Base-by-base conservation (phyloP, 2,329 filamentous ascomycete genomes). In the Knufia fluminis region DNA sequence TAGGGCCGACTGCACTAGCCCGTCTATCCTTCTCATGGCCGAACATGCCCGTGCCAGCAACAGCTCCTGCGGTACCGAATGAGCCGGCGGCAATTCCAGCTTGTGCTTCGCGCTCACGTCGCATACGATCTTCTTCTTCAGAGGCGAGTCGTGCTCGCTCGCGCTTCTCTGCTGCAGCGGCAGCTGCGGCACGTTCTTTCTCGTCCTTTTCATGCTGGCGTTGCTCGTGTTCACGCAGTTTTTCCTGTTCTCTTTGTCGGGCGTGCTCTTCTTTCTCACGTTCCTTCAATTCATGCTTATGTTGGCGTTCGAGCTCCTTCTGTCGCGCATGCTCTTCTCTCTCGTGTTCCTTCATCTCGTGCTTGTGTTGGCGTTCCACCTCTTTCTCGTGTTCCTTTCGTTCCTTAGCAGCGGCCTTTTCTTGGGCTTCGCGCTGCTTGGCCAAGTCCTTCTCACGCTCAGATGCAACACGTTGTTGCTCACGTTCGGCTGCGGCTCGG, bases 121-220 rank as follows among this genome's bases (percentile, higher is more conserved):
- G 46, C 23, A 50, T 54, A 26, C 46, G 54, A 32, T 52, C 54
- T 1, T 46, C 19, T 6, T 57, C 46, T 12, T 56, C 53, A n/a
- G 49, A 42, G 12, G 31, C 47, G 26, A 28, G 12, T 12, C 26
- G 26, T 28, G 26, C 26, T 12, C 26, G 6, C 26, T 28, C 26
- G 26, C 26, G 26, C 26, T 28, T 28, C 26, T 28, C 46, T 41
- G 45, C 43, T 6, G 52, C 48, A n/a, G 41, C 43, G 41, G 19
- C 57, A 43, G 19, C 49, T 46, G 12, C 54, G 55, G 36, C n/a
- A n/a, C n/a, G n/a, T n/a, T 58, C 56, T 51, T 57, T 59, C 50
- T 57, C 49, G 19, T 45, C 31, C 19, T 49, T 20, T n/a, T 24
- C 40, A 14, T 44, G 20, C 22, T 45, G 8, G 12, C 42, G 35